A percentile compares a stretch with the other conserved stretches of the same genome.
Conservation (phyloP, 2,329 filamentous ascomycete genomes). For the Colletotrichum acutatum region DNA sequence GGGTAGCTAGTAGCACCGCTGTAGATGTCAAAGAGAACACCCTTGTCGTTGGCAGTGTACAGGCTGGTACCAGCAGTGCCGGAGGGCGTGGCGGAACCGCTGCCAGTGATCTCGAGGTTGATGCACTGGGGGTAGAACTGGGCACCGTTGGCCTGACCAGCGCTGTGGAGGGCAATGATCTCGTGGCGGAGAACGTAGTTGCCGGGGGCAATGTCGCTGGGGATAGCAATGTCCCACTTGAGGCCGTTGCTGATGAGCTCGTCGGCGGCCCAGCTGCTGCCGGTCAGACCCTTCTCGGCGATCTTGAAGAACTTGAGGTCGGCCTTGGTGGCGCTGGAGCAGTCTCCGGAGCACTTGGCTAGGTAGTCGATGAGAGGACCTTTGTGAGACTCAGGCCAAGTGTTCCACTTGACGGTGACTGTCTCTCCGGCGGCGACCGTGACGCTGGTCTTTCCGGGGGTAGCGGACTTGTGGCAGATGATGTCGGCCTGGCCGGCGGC, state of each 20-base stretch:
- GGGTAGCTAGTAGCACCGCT: slow-evolving; percentile 41
- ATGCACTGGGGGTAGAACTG: slow-evolving; percentile 65
- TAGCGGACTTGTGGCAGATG: slow-evolving; percentile 59
- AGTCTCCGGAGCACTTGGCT: slow-evolving; percentile 67
- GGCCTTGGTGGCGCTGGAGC: slow-evolving; percentile 60
- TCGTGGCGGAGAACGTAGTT: slow-evolving; percentile 67
- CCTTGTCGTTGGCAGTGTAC: slow-evolving; percentile 48
- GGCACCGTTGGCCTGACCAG: slow-evolving; percentile 51
- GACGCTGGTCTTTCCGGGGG: slow-evolving; percentile 50
- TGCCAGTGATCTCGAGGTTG: slow-evolving; percentile 58
- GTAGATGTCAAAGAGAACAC: slow-evolving; percentile 50
- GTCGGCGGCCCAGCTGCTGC: slow-evolving; percentile 67
- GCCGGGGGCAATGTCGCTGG: slow-evolving; percentile 57
- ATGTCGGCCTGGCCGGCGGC: slow-evolving; percentile 53
- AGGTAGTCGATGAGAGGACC: slow-evolving; percentile 72
- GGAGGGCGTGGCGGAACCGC: slow-evolving; percentile 43
- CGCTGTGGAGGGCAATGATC: slow-evolving; percentile 65
- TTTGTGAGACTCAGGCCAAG: slow-evolving; percentile 72
- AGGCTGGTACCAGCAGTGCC: slow-evolving; percentile 48
- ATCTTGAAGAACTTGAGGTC: slow-evolving; percentile 71
- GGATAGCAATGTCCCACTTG: slow-evolving; percentile 60
- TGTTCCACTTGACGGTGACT: slow-evolving; percentile 70
- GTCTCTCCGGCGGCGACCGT: slow-evolving; percentile 67
- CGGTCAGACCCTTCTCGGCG: slow-evolving; percentile 60
- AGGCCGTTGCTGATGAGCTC: slow-evolving; percentile 58